Percentiles rank a stretch among this genome's conserved stretches.
Evolutionary conservation across 164 flowering plant genomes (phyloP).

Genomic region (Berberis vulgaris): DNA sequence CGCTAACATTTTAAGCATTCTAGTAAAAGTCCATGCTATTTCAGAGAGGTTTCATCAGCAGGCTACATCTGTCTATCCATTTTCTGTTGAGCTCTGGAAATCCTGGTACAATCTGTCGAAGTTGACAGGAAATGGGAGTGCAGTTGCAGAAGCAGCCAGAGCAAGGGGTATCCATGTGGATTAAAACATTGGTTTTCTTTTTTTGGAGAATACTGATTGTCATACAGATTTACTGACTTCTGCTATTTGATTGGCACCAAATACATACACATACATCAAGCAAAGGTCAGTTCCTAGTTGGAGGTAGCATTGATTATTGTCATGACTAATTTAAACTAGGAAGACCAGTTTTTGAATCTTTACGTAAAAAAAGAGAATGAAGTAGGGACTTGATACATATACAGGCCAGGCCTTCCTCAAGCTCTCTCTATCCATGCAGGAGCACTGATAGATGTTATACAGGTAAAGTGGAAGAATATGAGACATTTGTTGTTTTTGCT

Average conservation of each 20-base stretch:
- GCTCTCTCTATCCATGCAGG: too few species aligned
- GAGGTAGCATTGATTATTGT: too few species aligned
- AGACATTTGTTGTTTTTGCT: too few species aligned
- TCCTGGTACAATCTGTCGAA: constrained; percentile 28
- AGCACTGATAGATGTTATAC: too few species aligned
- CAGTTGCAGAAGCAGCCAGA: constrained; percentile 38
- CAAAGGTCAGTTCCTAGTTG: too few species aligned
- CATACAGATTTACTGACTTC: neutral
- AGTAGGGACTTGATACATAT: too few species aligned
- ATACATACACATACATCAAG: too few species aligned
- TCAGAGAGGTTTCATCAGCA: constrained; percentile 41
- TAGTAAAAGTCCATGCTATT: constrained; percentile 23
- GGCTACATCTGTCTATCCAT: constrained; percentile 59
- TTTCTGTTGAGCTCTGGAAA: constrained; percentile 63
- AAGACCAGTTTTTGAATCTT: too few species aligned
- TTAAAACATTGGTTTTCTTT: neutral
- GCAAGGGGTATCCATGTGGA: constrained; percentile 45
- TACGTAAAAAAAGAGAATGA: too few species aligned
- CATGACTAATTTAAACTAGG: too few species aligned
- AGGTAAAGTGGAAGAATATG: too few species aligned
- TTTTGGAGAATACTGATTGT: neutral
- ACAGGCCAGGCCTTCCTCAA: too few species aligned
- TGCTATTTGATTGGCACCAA: neutral
- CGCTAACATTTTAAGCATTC: constrained; percentile 32
- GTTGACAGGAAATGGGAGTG: constrained; percentile 16